Base-by-base conservation (phyloP, 2,329 filamentous ascomycete species). In the Pestalotiopsis sp. region DNA sequence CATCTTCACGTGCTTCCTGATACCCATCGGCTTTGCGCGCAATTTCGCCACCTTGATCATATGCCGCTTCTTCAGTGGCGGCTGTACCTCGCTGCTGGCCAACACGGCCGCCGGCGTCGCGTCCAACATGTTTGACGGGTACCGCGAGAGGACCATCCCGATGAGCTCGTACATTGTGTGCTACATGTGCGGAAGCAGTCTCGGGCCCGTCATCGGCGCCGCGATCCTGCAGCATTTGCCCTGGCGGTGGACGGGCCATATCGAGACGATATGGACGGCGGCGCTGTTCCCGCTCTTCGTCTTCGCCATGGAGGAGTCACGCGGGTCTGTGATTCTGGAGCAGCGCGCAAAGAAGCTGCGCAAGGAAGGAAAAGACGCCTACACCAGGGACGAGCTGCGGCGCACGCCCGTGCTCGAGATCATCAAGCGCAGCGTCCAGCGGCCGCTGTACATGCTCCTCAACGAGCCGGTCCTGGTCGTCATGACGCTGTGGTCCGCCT, bases 401-500 rank as follows among this genome's bases (percentile, higher is more conserved):
- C 59, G 31, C n/a, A 62, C 31, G 14, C 59, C 59, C 3, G 59
- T 62, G n/a, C 31, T 62, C 27, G 59, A 62, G 14, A 62, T 40
- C 31, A 40, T 67, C 1, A 41, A 25, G 5, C n/a, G 11, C 14
- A 67, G 66, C 25, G 13, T 67, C 2, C 59, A 45, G 9, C 66
- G 66, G 25, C 66, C 66, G 1, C 20, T 67, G 27, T 62, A 62
- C 17, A 67, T 67, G 66, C 56, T 67, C 3, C 23, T 38, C 71
- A 87, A 84, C 1, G 85, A 87, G 75, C 81, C 81, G 3, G 84
- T 87, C 0, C 80, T 87, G 2, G 78, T 85, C 57, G 80, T 79
- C 61, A 80, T 82, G 61, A 84, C 83, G 1, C 68, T 86, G 20
- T 86, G 83, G 83, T 84, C 74, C 2, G 73, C 74, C 11, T 75